These are phyloP conservation scores for Ophiobolus disseminans DNA, from an alignment of 2,329 filamentous ascomycete species.

Conservation along the genomic window DNA sequence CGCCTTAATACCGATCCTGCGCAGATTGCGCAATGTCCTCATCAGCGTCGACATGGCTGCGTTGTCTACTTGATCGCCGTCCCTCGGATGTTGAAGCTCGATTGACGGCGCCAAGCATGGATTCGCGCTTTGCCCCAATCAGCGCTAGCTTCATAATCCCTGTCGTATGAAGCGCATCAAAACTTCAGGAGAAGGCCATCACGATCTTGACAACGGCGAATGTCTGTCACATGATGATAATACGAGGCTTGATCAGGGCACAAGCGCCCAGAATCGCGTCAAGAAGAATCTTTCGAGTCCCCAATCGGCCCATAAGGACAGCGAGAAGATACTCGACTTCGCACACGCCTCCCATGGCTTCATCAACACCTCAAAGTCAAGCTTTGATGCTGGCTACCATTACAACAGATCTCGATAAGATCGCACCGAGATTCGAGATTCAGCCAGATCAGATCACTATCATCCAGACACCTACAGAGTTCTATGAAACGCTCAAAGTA, in stretches of 20 bases:
- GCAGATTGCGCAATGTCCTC: constrained; percentile 85
- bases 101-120: constrained; percentile 34
- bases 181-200: constrained; percentile 28
- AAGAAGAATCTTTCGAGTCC: constrained; percentile 23
- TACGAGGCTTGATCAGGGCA: constrained; percentile 37
- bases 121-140: constrained; percentile 7
- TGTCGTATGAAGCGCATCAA: constrained; percentile 29
- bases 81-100: constrained; percentile 27
- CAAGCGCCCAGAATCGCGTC: constrained; percentile 28
- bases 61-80: constrained; percentile 26
- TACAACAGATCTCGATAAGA: constrained; percentile 79
- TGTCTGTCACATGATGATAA: constrained; percentile 39
- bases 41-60: constrained; percentile 86
- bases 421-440: constrained; percentile 90
- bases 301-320: constrained; percentile 22
- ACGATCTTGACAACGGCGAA: constrained; percentile 2
- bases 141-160: constrained; percentile 14
- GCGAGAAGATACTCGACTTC: constrained; percentile 45
- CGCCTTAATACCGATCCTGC: constrained; percentile 88
- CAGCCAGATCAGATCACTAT: constrained; percentile 81
- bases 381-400: constrained; percentile 64
- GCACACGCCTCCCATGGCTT: constrained; percentile 33
- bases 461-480: constrained; percentile 80
- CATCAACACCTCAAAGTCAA: constrained; percentile 54
- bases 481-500: constrained; percentile 91